Percentiles rank a stretch among this genome's conserved stretches.
phyloP scores from a whole-genome alignment of 2,329 filamentous ascomycete species.

The Phaeosphaeria sp. region DNA sequence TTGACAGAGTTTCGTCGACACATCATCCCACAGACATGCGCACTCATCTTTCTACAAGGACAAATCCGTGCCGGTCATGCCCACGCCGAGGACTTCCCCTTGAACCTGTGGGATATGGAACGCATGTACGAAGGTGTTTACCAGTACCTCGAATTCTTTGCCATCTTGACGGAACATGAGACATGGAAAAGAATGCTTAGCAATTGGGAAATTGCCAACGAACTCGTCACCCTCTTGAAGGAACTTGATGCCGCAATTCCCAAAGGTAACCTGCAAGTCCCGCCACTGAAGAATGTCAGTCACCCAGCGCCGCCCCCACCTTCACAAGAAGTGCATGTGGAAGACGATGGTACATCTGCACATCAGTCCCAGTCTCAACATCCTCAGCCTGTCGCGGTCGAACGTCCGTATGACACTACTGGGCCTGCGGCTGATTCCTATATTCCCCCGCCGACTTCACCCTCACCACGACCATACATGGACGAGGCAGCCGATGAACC shows the following conservation, averaged over 20 bases:
- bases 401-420: slow-evolving; percentile 68
- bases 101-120: slow-evolving; percentile 98
- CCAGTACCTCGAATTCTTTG: slow-evolving; percentile 93
- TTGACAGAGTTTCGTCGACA: slow-evolving; percentile 91
- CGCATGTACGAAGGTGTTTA: slow-evolving; percentile 93
- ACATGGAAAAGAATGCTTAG: slow-evolving; percentile 85
- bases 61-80: slow-evolving; percentile 80
- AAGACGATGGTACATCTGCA: slow-evolving; percentile 16
- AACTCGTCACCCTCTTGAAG: slow-evolving; percentile 84
- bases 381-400: slow-evolving; percentile 58
- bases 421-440: slow-evolving; percentile 54
- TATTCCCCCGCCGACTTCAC: slow-evolving; percentile 42
- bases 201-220: slow-evolving; percentile 89
- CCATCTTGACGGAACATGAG: slow-evolving; percentile 83
- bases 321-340: slow-evolving; percentile 35
- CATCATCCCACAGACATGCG: slow-evolving; percentile 91
- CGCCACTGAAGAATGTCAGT: slow-evolving; percentile 57
- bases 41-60: slow-evolving; percentile 91
- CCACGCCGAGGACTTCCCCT: slow-evolving; percentile 85
- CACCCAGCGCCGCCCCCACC: slow-evolving; percentile 42
- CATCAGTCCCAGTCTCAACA: slow-evolving; percentile 10
- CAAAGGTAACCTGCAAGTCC: slow-evolving; percentile 65
- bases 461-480: slow-evolving; percentile 55
- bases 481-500: slow-evolving; percentile 62
- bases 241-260: slow-evolving; percentile 88